These are phyloP conservation scores for Chernovozyma aurita DNA, from an alignment of 1,139 yeast genomes.

Conservation along the genomic window DNA sequence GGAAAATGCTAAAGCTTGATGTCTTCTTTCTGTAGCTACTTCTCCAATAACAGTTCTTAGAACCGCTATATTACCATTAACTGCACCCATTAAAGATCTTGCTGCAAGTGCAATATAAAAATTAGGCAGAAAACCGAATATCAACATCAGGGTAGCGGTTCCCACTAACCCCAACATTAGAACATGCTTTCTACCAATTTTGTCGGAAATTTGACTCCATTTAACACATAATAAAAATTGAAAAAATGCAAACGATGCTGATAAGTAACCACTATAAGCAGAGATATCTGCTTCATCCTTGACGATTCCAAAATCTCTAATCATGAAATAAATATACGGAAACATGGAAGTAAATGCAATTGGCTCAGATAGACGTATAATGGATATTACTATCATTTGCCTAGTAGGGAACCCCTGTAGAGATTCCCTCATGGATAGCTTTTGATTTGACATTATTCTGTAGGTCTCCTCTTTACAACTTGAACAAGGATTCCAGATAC, in stretches of 20 bases:
- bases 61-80: conserved; percentile 62
- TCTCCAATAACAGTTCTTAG: conserved; percentile 60
- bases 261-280: conserved; percentile 54
- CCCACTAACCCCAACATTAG: conserved; percentile 51
- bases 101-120: conserved; percentile 50
- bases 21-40: conserved; percentile 48
- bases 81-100: conserved; percentile 48
- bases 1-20: conserved; percentile 59
- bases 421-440: conserved; percentile 4
- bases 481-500: not conserved
- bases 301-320: conserved; percentile 51
- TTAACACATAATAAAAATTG: conserved; percentile 53
- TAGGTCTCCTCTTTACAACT: not conserved
- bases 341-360: conserved; percentile 60
- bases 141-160: conserved; percentile 40
- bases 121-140: conserved; percentile 50
- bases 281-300: conserved; percentile 50
- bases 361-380: conserved; percentile 56
- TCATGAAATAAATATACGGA: conserved; percentile 64
- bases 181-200: conserved; percentile 54
- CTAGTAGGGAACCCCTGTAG: conserved; percentile 43
- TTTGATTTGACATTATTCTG: not conserved
- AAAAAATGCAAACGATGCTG: conserved; percentile 50
- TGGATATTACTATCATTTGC: conserved; percentile 43
- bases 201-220: conserved; percentile 57